Evolutionary conservation across 2,329 filamentous ascomycete species (phyloP).

Genomic region (Ciborinia camelliae): DNA sequence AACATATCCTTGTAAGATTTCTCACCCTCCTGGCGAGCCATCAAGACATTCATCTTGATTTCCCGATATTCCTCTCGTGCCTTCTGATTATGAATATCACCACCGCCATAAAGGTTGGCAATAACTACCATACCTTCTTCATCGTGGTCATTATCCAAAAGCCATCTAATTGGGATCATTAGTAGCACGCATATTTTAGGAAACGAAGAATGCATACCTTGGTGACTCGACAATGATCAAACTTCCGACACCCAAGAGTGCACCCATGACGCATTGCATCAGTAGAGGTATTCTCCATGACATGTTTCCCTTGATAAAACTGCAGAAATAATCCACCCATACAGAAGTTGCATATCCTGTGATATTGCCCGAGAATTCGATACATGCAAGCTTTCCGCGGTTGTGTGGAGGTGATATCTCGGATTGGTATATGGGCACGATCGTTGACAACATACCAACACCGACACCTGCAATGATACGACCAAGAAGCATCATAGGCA

Average conservation of each 20-base stretch:
- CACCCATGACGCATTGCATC: conserved; percentile 94
- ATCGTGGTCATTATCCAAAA: conserved; percentile 95
- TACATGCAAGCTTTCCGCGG: conserved; percentile 90
- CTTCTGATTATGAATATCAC: conserved; percentile 89
- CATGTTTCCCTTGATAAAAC: conserved; percentile 77
- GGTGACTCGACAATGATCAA: conserved; percentile 95
- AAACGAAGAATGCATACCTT: conserved; percentile 50
- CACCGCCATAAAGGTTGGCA: conserved; percentile 92
- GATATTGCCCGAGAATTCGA: conserved; percentile 97
- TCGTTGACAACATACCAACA: conserved; percentile 84
- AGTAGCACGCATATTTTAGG: not conserved
- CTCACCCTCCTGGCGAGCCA: conserved; percentile 93
- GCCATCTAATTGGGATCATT: conserved; percentile 64
- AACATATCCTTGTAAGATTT: conserved; percentile 94
- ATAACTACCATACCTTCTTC: conserved; percentile 98
- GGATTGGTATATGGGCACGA: conserved; percentile 90
- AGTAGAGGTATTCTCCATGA: conserved; percentile 88
- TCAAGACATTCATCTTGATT: conserved; percentile 96
- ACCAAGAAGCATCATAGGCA: conserved; percentile 85
- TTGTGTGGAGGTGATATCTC: conserved; percentile 97
- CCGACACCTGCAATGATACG: conserved; percentile 82
- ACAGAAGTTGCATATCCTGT: conserved; percentile 93
- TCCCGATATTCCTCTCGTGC: conserved; percentile 95
- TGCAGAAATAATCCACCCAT: conserved; percentile 98
- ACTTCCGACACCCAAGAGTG: conserved; percentile 78